These are phyloP conservation scores for Claviceps pazoutovae DNA, from an alignment of 2,329 filamentous ascomycete genomes.

Conservation along the genomic window DNA sequence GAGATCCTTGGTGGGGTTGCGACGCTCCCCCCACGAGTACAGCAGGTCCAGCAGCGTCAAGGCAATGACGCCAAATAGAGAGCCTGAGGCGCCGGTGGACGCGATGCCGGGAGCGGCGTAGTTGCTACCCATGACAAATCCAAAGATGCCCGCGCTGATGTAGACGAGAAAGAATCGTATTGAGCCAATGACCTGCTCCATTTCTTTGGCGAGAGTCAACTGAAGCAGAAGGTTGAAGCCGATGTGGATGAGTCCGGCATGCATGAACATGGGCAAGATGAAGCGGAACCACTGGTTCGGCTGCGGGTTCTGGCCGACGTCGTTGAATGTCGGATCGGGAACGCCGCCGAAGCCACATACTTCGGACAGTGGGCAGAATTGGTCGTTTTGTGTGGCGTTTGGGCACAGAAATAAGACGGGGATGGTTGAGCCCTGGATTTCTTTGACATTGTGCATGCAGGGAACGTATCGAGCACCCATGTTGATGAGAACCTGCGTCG, in stretches of 20 bases:
- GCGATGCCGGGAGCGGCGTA: conserved; percentile 71
- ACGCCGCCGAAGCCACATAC: conserved; percentile 73
- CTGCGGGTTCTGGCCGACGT: conserved; percentile 36
- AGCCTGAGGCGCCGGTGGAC: conserved; percentile 79
- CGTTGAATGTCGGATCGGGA: conserved; percentile 49
- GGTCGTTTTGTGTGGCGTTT: conserved; percentile 50
- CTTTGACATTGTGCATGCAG: conserved; percentile 78
- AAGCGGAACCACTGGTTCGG: conserved; percentile 97
- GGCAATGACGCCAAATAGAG: conserved; percentile 83
- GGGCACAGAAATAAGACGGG: conserved; percentile 63
- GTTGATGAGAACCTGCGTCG: conserved; percentile 79
- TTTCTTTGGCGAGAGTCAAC: conserved; percentile 77
- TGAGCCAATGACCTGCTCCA: conserved; percentile 80
- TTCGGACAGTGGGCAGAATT: conserved; percentile 57
- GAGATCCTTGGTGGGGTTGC: conserved; percentile 68
- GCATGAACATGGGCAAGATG: conserved; percentile 88
- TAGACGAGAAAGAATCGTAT: conserved; percentile 85
- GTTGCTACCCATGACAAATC: conserved; percentile 88
- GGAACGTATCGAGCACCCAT: conserved; percentile 89
- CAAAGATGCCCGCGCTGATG: conserved; percentile 82
- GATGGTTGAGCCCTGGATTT: conserved; percentile 40
- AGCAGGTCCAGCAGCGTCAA: conserved; percentile 78
- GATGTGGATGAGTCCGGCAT: conserved; percentile 88
- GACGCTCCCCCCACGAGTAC: conserved; percentile 79
- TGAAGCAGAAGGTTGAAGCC: conserved; percentile 91